Percentiles rank a stretch among this genome's conserved stretches.
These are phyloP conservation scores for Typha latifolia DNA, from an alignment of 176 grass and related monocot genomes.

Conservation along the genomic window DNA sequence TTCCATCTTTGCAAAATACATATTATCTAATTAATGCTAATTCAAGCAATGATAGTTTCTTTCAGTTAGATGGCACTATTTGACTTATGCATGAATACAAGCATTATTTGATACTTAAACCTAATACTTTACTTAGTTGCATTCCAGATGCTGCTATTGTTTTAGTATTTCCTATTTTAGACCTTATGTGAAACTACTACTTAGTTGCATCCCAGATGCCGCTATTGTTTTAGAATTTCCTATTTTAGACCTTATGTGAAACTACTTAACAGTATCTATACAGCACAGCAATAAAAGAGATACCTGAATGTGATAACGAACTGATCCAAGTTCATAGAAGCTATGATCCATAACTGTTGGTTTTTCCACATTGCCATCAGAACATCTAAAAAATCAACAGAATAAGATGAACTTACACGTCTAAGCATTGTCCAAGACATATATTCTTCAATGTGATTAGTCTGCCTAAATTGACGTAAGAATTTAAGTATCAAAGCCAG, in stretches of 20 bases:
- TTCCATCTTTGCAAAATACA: background rate
- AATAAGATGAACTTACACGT: background rate
- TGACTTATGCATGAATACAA: background rate
- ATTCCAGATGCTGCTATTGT: background rate
- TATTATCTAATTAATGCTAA: slow-evolving; percentile 1
- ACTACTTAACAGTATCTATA: background rate
- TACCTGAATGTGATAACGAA: slow-evolving; percentile 72
- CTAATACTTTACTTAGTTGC: background rate
- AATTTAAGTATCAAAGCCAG: no score
- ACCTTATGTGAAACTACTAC: no score
- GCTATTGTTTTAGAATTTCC: background rate
- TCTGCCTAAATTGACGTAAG: no score
- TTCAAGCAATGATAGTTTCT: slow-evolving; percentile 2
- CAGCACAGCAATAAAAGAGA: background rate
- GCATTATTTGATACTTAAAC: no score
- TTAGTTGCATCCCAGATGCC: background rate
- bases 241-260: background rate
- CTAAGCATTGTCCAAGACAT: background rate
- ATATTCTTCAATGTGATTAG: no score
- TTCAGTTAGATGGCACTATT: background rate
- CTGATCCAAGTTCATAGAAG: slow-evolving; percentile 64
- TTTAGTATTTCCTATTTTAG: background rate
- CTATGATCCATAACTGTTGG: slow-evolving; percentile 67
- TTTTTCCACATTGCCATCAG: slow-evolving; percentile 34
- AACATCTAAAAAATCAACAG: background rate